Evolutionary conservation across 805 yeast species (phyloP), one percentile per base, ranked within the genome.

Genomic region (Pichia occidentalis): DNA sequence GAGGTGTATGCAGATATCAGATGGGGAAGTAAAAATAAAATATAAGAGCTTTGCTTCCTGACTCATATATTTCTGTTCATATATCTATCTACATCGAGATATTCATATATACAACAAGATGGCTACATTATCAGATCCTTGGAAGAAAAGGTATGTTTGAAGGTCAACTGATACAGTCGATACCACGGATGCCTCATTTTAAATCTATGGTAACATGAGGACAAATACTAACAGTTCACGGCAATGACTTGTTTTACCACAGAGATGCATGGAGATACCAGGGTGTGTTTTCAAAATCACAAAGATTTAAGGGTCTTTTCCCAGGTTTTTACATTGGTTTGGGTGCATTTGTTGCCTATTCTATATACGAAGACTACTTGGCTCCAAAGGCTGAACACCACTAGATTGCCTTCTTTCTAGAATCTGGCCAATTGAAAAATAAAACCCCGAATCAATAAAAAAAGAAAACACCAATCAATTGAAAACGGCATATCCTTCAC

Each of bases 201-300:
- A n/a, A n/a, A n/a, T n/a, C n/a, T n/a, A n/a, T n/a, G n/a, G n/a
- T n/a, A n/a, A n/a, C n/a, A n/a, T n/a, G n/a, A n/a, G n/a, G 25
- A 38, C 9, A 20, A 10, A 10, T 22, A 30, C 33, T 30, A 30
- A 30, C 27, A 23, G 9, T 22, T 32, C 7, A 13, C 14, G 13
- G 9, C n/a, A 13, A 37, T 29, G 11, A 12, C 7, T 23, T 16
- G 24, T 47, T 80, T n/a, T n/a, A n/a, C n/a, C n/a, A n/a, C n/a
- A n/a, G 94, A 71, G 95, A 85, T 59, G 92, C 94, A 32, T 85
- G 95, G 95, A 79, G 95, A 70, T 81, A 77, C 63, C 80, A 77
- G 53, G 94, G 92, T 43, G 84, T 78, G 37, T 85, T 85, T 65
- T 70, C 83, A 37, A 75, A 85, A 50, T 62, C 64, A 34, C 76